Evolutionary conservation across 257 asterid species (phyloP), one percentile per base, ranked within the genome.

Genomic region (Nicotiana tomentosiformis): DNA sequence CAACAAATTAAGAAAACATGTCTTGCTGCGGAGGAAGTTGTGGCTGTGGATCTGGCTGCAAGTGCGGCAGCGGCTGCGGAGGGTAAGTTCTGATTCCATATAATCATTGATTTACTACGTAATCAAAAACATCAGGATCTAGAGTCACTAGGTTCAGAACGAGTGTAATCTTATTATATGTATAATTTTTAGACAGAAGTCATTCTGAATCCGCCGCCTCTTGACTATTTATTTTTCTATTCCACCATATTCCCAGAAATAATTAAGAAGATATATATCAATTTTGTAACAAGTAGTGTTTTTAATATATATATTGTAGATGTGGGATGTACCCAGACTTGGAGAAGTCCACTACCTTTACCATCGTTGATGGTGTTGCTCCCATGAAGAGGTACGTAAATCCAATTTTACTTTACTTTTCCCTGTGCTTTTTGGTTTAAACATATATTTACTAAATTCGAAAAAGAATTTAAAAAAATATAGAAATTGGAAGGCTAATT

Each of bases 21-120:
- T 91, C 95, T 88, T 87, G 91, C 90, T 91, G 93, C 55, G 90
- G 90, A 35, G 97, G 95, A 89, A 92, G 85, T 85, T 92, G 95
- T 78, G 92, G 93, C 6, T 92, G 97, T 43, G 97, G 95, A 80
- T 64, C 95, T 55, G 55, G 72, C 89, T 92, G 97, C 91, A 83
- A 88, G 53, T 92, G 97, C 87, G 92, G 95, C 88, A 90, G 12
- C n/a, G 92, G 93, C 87, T 92, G 93, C 70, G 83, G 87, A 77
- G 97, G 94, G 94, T 92, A 90, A 66, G 29, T 30, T 33, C 14
- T 74, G 20, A 14, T 7, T 68, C 7, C 2, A 7, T 58, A 33
- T 12, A 18, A 12, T 79, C 2, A 30, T 55, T 32, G 0, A 35
- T n/a, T 29, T 29, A 29, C 30, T 29, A 29, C 30, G 2, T 29